phyloP scores from a whole-genome alignment of 805 yeast species.

The Clavispora phyllophila region DNA sequence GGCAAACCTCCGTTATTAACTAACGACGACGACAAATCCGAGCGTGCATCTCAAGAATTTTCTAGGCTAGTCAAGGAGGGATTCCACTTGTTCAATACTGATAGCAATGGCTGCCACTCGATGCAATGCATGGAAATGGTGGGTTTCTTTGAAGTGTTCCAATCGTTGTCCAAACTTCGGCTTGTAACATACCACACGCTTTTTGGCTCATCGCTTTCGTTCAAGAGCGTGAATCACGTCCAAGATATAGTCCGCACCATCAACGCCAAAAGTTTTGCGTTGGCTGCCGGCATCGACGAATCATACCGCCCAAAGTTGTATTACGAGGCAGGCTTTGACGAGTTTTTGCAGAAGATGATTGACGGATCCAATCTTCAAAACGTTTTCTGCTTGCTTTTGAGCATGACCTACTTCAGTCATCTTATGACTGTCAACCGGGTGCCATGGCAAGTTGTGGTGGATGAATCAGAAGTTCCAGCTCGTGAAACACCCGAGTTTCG shows the following conservation, averaged over 20 bases:
- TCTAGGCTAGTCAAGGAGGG: too few species aligned
- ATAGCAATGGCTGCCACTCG: not conserved
- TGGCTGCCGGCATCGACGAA: conserved; percentile 17
- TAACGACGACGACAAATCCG: not conserved
- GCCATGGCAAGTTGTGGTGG: conserved; percentile 21
- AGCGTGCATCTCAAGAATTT: too few species aligned
- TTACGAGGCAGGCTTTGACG: conserved; percentile 27
- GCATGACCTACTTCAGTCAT: conserved; percentile 31
- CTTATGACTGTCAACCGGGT: conserved; percentile 33
- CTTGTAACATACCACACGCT: conserved; percentile 25
- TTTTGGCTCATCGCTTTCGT: conserved; percentile 26
- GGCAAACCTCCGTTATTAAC: conserved; percentile 48
- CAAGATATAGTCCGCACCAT: conserved; percentile 19
- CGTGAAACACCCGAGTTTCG: conserved; percentile 19
- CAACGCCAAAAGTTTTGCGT: conserved; percentile 25
- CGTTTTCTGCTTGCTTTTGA: conserved; percentile 16
- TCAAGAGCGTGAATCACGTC: conserved; percentile 17
- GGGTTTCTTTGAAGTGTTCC: not conserved
- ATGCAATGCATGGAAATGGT: not conserved
- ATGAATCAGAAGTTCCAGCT: conserved; percentile 14
- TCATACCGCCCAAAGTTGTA: conserved; percentile 26
- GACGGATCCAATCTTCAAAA: not conserved
- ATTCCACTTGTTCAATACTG: too few species aligned
- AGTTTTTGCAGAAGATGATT: not conserved
- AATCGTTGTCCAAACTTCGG: conserved; percentile 22